Evolutionary conservation across 768 basidiomycete species (phyloP), one percentile per base, ranked within the genome.

Genomic region (Collybia nuda): DNA sequence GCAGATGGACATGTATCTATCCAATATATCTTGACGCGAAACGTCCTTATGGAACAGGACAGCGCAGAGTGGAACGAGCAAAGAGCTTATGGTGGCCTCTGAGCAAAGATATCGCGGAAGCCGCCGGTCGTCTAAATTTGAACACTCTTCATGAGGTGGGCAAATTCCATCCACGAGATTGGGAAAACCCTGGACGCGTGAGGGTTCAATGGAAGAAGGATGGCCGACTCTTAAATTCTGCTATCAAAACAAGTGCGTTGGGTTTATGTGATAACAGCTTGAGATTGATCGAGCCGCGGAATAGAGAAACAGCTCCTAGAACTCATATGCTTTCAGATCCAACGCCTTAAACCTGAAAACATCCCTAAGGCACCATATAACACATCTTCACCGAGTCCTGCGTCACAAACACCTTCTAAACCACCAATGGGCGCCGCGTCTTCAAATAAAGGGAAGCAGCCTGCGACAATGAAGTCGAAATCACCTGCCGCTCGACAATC

Each of bases 11-110:
- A 40, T 91, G 90, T 59, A 84, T 98, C 62, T 99, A 98, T 67
- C 96, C 96, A 5, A 89, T 98, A 62, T 98, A 98, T 69, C 82
- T 98, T 50, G 96, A 98, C 68, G 94, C 95, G 29, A 97, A 98
- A 66, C 86, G 87, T 1, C 85, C 94, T 0, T 90, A 91, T 66
- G 84, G 84, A 3, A 86, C 80, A 5, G 93, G 93, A 17, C 83
- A 88, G 57, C 84, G 96, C 36, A 80, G 96, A 43, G 83, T 98
- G 49, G 74, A 85, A 23, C 79, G 93, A 22, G 76, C 78, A 48
- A 87, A 89, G 68, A 80, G 87, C 50, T 67, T 98, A 23, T 94
- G 94, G 93, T 98, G 93, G 92, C 96, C 96, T 0, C 78, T 95
- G 42, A 93, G 90, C 69, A 88, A 90, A 59, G 93, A 93, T 60